phyloP scores from a whole-genome alignment of 1,284 basidiomycete genomes.

The Cryptococcus sp. region DNA sequence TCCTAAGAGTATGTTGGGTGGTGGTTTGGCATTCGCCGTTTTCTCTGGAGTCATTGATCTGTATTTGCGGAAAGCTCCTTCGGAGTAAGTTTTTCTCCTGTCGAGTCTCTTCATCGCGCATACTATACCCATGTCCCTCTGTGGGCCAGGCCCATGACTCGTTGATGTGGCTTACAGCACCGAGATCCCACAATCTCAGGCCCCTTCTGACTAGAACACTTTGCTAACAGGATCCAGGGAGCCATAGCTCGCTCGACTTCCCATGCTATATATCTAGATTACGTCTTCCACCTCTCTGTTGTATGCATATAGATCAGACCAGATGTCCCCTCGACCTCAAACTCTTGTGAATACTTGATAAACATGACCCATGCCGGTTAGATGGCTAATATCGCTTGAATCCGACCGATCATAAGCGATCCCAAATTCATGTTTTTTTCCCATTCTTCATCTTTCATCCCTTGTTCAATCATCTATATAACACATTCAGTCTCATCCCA shows the following conservation, averaged over 20 bases:
- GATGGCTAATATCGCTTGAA: too few relatives aligned
- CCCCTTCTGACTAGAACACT: not conserved
- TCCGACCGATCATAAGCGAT: not conserved
- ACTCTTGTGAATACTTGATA: too few relatives aligned
- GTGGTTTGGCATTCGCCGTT: conserved; percentile 81
- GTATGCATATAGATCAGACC: too few relatives aligned
- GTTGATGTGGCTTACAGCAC: not conserved
- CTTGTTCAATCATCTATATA: not conserved
- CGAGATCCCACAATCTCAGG: too few relatives aligned
- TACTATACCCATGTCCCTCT: not conserved
- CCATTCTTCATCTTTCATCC: not conserved
- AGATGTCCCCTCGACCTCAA: too few relatives aligned
- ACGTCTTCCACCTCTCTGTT: too few relatives aligned
- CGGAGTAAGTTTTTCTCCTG: conserved; percentile 61
- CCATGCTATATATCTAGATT: too few relatives aligned
- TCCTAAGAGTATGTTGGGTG: conserved; percentile 72
- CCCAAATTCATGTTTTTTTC: not conserved
- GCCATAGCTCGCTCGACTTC: too few relatives aligned
- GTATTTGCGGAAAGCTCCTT: conserved; percentile 74
- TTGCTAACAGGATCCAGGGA: too few relatives aligned
- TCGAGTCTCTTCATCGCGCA: not conserved
- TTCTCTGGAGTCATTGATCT: conserved; percentile 85
- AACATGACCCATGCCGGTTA: too few relatives aligned
- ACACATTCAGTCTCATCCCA: not conserved
- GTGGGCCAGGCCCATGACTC: not conserved